Conservation (phyloP, 2,329 filamentous ascomycete genomes). For the Beauveria varroae region DNA sequence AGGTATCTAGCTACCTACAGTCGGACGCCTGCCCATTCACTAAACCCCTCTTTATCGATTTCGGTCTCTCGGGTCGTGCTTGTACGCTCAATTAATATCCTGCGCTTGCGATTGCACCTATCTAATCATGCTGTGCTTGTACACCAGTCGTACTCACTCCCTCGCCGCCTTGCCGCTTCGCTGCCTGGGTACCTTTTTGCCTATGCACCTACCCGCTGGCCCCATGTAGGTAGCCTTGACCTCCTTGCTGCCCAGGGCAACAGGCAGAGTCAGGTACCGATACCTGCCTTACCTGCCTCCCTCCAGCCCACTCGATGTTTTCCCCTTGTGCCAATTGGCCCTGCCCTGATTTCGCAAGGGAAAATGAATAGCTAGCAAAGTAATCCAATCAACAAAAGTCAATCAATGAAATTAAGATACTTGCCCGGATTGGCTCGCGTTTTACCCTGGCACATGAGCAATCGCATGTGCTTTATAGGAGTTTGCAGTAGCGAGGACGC, state of each 20-base stretch:
- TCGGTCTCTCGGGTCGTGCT: too few relatives aligned
- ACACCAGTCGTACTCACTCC: too few relatives aligned
- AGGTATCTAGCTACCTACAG: neutral
- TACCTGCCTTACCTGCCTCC: neutral
- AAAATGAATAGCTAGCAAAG: neutral
- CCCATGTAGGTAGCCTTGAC: conserved; percentile 1
- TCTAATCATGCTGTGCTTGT: too few relatives aligned
- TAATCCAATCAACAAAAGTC: neutral
- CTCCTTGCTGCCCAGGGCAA: conserved; percentile 11
- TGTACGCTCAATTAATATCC: neutral
- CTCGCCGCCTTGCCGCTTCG: neutral
- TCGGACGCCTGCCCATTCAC: too few relatives aligned
- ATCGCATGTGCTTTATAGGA: neutral
- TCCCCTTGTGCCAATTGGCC: neutral
- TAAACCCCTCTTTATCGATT: too few relatives aligned
- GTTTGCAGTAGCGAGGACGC: neutral
- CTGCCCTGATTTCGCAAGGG: neutral
- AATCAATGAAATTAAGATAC: neutral
- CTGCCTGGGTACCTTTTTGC: neutral
- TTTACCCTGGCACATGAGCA: neutral
- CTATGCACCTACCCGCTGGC: neutral
- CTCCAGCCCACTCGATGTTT: neutral
- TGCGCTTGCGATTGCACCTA: neutral
- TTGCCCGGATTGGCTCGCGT: neutral
- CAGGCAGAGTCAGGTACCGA: conserved; percentile 2